Evolutionary conservation across 2,329 filamentous ascomycete species (phyloP).

Genomic region (Fusarium lyarnte): DNA sequence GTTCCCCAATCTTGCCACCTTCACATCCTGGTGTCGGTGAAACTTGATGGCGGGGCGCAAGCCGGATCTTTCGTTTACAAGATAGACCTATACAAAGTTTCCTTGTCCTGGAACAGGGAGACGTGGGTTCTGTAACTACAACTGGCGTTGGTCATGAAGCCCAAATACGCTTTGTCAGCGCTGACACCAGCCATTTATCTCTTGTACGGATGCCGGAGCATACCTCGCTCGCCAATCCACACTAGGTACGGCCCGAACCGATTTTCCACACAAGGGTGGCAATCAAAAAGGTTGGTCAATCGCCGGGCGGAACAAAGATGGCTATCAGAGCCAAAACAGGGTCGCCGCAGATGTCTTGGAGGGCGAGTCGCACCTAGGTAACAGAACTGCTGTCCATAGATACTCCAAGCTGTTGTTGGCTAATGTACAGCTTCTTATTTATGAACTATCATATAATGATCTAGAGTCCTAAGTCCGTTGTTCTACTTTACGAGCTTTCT

Average conservation of each 20-base stretch:
- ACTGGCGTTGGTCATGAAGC: not conserved
- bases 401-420: not conserved
- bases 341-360: too few relatives aligned
- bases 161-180: too few relatives aligned
- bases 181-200: not conserved
- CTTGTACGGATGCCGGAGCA: too few relatives aligned
- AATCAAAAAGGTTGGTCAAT: not conserved
- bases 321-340: not conserved
- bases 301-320: not conserved
- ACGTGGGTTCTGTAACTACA: too few relatives aligned
- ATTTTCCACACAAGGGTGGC: not conserved
- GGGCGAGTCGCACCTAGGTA: not conserved
- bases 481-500: too few relatives aligned
- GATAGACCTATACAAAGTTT: not conserved
- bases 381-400: not conserved
- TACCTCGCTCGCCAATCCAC: not conserved
- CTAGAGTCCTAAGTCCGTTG: too few relatives aligned
- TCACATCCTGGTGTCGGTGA: not conserved
- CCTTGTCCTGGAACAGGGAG: not conserved
- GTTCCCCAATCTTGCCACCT: fast-evolving
- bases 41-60: not conserved
- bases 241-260: not conserved
- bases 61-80: fast-evolving
- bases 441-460: too few relatives aligned
- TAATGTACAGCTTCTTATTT: not conserved